Evolutionary conservation across 2,329 filamentous ascomycete species (phyloP).

Genomic region (Alternaria sp.): DNA sequence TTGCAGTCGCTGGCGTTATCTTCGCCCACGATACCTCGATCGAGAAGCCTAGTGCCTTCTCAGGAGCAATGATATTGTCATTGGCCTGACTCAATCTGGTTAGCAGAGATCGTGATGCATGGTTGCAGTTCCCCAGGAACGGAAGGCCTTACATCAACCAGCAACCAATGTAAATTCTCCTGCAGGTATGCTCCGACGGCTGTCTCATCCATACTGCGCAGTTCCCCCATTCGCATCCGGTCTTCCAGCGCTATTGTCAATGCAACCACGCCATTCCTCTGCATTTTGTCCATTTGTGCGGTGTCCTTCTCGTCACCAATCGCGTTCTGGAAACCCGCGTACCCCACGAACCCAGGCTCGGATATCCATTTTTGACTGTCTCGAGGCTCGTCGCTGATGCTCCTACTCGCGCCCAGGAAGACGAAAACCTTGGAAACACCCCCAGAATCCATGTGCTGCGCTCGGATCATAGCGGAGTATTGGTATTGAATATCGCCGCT

Average conservation of each 20-base stretch:
- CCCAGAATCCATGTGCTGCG: not conserved
- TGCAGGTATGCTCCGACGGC: not conserved
- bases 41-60: constrained; percentile 49
- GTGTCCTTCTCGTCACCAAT: not conserved
- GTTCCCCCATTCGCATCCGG: not conserved
- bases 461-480: not conserved
- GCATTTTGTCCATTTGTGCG: not conserved
- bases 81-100: constrained; percentile 30
- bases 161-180: not conserved
- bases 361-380: not conserved
- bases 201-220: not conserved
- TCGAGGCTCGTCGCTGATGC: not conserved
- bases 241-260: not conserved
- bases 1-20: constrained; percentile 47
- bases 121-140: not conserved
- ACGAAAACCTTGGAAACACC: not conserved
- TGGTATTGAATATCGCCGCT: not conserved
- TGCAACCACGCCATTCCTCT: not conserved
- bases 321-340: not conserved
- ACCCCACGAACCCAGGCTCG: not conserved
- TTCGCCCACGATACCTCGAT: constrained; percentile 53
- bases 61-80: constrained; percentile 35
- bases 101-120: not conserved
- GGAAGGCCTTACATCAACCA: not conserved
- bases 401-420: not conserved